These are phyloP conservation scores for Apiosordaria backusii DNA, from an alignment of 495 filamentous ascomycete genomes.

Conservation along the genomic window DNA sequence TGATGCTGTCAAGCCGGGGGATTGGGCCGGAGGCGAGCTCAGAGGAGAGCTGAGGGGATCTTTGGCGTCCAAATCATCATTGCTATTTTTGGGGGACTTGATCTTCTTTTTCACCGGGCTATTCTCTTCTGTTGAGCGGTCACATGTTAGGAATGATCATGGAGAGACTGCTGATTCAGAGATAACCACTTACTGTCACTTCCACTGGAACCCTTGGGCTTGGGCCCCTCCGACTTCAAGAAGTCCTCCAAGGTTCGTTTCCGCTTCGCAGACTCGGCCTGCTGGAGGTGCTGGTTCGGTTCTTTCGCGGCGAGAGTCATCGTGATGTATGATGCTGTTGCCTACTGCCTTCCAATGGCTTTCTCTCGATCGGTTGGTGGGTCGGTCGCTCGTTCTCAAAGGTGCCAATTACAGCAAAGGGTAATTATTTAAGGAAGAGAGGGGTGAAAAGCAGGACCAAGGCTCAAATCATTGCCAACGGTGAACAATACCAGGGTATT, in stretches of 20 bases:
- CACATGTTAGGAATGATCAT: background rate
- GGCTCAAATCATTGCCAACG: background rate
- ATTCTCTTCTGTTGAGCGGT: conserved; percentile 24
- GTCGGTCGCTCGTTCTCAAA: background rate
- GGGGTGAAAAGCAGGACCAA: background rate
- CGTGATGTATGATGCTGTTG: background rate
- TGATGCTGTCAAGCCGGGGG: conserved; percentile 33
- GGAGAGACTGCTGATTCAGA: background rate
- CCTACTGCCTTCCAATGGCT: background rate
- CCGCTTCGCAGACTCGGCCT: background rate
- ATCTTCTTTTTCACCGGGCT: conserved; percentile 1
- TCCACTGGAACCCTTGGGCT: background rate
- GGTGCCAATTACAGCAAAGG: background rate
- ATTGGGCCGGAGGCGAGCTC: conserved; percentile 24
- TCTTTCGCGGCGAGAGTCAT: background rate
- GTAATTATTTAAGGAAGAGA: background rate
- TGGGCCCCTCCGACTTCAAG: background rate
- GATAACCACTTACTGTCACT: background rate
- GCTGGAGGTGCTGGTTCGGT: background rate
- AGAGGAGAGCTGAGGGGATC: background rate
- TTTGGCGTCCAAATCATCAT: background rate
- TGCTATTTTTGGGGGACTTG: background rate
- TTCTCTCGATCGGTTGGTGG: background rate
- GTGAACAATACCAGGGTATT: background rate
- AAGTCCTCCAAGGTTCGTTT: background rate